phyloP scores from a whole-genome alignment of 495 filamentous ascomycete genomes.

The Pyronema omphalodes region DNA sequence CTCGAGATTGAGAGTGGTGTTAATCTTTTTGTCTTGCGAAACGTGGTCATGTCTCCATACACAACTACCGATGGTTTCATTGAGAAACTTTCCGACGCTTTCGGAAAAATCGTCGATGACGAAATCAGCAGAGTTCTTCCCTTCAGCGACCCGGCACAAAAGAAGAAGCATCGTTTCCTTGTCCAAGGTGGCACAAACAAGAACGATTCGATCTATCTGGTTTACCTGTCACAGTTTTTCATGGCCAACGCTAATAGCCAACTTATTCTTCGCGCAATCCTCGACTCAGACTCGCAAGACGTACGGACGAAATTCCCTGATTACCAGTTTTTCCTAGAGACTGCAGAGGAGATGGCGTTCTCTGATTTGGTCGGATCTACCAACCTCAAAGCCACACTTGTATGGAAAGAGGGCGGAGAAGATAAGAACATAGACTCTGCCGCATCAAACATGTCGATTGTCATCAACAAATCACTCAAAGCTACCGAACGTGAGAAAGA shows the following conservation, averaged over 20 bases:
- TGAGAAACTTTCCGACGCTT: slow-evolving; percentile 15
- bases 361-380: not conserved
- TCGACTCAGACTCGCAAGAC: not conserved
- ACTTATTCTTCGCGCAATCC: slow-evolving; percentile 18
- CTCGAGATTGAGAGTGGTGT: slow-evolving; percentile 13
- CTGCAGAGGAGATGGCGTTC: not conserved
- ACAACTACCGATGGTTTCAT: slow-evolving; percentile 26
- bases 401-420: not conserved
- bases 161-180: slow-evolving; percentile 20
- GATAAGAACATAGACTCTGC: not conserved
- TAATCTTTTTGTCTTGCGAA: slow-evolving; percentile 26
- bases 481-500: not conserved
- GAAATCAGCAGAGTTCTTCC: slow-evolving; percentile 22
- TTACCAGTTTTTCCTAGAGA: not conserved
- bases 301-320: not conserved
- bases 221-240: slow-evolving; percentile 26
- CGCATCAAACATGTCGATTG: slow-evolving; percentile 2
- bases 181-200: slow-evolving; percentile 21
- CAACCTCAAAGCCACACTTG: too few species aligned
- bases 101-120: slow-evolving; percentile 22
- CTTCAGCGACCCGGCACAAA: slow-evolving; percentile 10
- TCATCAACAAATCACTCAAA: slow-evolving; percentile 21
- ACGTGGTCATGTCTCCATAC: slow-evolving; percentile 29
- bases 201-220: slow-evolving; percentile 19
- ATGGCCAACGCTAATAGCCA: slow-evolving; percentile 24